These are phyloP conservation scores for Crithidia bombi DNA, from an alignment of 208 protist species.

Conservation along the genomic window DNA sequence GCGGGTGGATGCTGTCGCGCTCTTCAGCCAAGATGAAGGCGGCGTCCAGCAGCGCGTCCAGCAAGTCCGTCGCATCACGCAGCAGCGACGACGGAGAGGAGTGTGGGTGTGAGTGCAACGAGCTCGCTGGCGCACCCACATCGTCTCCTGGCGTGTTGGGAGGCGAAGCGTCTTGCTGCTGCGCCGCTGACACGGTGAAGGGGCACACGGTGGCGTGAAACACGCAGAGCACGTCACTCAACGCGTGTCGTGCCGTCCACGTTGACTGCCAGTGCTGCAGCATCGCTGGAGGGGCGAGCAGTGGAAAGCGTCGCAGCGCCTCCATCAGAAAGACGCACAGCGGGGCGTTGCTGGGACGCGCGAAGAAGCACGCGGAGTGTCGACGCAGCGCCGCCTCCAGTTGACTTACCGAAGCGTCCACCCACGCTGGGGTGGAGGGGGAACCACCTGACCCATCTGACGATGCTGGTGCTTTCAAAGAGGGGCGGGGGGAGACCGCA, in stretches of 20 bases:
- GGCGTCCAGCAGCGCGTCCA: conserved; percentile 54
- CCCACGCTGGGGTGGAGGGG: background rate
- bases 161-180: no score
- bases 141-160: no score
- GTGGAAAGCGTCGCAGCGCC: conserved; percentile 61
- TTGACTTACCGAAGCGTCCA: conserved; percentile 8
- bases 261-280: conserved; percentile 57
- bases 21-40: conserved; percentile 41
- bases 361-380: conserved; percentile 56
- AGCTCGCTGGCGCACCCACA: no score
- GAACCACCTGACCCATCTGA: background rate
- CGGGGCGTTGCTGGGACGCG: conserved; percentile 62
- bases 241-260: conserved; percentile 64
- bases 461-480: no score
- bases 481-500: no score
- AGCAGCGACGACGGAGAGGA: background rate
- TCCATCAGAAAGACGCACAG: conserved; percentile 72
- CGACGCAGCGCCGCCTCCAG: conserved; percentile 36
- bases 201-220: conserved; percentile 62
- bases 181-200: conserved; percentile 24
- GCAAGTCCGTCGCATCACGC: conserved; percentile 39
- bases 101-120: background rate
- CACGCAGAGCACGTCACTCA: conserved; percentile 52
- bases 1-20: conserved; percentile 25
- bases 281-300: conserved; percentile 43